phyloP scores from a whole-genome alignment of 495 filamentous ascomycete genomes.

The Aspergillus egyptiacus region DNA sequence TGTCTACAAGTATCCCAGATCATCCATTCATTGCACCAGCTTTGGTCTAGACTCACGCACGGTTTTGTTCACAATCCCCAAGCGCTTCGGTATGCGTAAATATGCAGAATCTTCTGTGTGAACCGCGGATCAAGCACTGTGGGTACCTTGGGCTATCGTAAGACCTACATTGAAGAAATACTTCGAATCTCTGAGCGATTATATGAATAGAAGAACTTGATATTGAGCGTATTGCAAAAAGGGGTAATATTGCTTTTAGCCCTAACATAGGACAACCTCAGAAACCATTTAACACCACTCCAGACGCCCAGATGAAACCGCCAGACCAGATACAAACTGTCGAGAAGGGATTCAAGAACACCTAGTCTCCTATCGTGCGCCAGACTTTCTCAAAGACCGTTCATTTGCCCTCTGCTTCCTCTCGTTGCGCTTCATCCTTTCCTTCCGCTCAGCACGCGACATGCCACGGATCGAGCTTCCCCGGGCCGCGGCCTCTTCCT shows the following conservation, averaged over 20 bases:
- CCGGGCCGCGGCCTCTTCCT: conserved; percentile 51
- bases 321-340: conserved; percentile 17
- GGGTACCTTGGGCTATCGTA: too few species aligned
- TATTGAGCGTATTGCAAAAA: background rate
- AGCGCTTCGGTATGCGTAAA: too few species aligned
- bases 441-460: conserved; percentile 56
- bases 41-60: too few species aligned
- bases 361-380: conserved; percentile 15
- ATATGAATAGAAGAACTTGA: too few species aligned
- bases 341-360: conserved; percentile 13
- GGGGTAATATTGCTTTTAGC: conserved; percentile 17
- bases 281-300: conserved; percentile 23
- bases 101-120: too few species aligned
- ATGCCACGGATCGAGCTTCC: conserved; percentile 57
- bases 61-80: too few species aligned
- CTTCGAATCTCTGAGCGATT: too few species aligned
- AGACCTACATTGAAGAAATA: too few species aligned
- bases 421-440: conserved; percentile 63
- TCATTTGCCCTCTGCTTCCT: conserved; percentile 64
- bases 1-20: conserved; percentile 8
- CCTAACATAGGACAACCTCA: conserved; percentile 9
- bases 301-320: conserved; percentile 25
- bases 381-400: conserved; percentile 44
- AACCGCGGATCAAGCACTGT: too few species aligned
- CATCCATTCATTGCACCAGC: background rate